Base-by-base conservation (phyloP, 306 rosid genomes). In the Abrus pulchellus region DNA sequence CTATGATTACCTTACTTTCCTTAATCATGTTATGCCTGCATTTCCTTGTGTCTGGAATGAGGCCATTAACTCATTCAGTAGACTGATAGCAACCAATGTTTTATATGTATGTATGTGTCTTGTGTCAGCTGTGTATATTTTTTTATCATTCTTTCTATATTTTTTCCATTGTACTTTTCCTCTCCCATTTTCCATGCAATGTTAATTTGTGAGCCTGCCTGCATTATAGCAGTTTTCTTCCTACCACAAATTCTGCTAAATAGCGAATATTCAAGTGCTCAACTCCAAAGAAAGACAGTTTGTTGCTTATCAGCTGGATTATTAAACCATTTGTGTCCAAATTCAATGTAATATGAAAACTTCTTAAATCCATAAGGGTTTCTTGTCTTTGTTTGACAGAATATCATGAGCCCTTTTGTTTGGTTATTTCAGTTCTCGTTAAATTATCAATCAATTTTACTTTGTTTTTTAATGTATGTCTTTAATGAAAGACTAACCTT, bases 401-500 rank as follows among this genome's bases (percentile, higher is more conserved):
- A 7, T 61, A 43, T 76, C 2, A 52, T 6, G 7, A 50, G 9
- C 47, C 38, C 13, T 61, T 2, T 7, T 53, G 28, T 69, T 54
- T 52, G 20, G 1, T 33, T 70, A 76, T 55, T 76, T 32, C 34
- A 40, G 68, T 41, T 76, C 13, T 60, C 10, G 11, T 6, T 59
- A 20, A 11, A 9, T 38, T 36, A 9, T 66, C 12, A 61, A 28
- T 28, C 67, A 44, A 77, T 69, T 9, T 76, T 77, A 34, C 13
- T 7, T 1, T 3, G 56, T 49, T 68, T 76, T 40, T 41, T 5
- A 43, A 59, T 50, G 56, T 36, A 53, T 67, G 36, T 36, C 71
- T 65, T 64, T 9, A 76, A 32, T 80, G 65, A 73, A 80, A 52
- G 41, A 73, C 52, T 66, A 66, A 66, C 29, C 61, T 75, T 68